These are phyloP conservation scores for Kitagawia praeruptora DNA, from an alignment of 129 eudicot species.

Conservation along the genomic window DNA sequence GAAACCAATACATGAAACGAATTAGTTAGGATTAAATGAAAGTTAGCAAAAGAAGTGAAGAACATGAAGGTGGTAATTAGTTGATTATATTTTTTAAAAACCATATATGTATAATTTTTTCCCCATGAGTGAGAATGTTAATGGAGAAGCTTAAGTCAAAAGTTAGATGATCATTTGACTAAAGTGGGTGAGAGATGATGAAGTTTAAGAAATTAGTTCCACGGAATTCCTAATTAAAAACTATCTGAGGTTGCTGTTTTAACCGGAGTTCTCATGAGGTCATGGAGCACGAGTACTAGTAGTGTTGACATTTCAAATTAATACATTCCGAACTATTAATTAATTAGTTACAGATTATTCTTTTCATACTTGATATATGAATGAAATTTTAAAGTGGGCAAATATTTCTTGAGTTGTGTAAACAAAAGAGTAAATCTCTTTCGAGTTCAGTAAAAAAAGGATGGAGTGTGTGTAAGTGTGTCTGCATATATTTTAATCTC, in stretches of 20 bases:
- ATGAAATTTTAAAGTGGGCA: background rate
- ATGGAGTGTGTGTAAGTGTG: background rate
- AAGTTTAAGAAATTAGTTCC: background rate
- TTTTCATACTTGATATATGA: background rate
- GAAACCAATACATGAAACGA: too few relatives aligned
- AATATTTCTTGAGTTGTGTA: background rate
- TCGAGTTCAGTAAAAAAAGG: background rate
- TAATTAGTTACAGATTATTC: background rate
- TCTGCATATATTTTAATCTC: background rate
- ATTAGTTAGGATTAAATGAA: too few relatives aligned
- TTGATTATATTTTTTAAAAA: too few relatives aligned
- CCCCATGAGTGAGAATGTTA: background rate
- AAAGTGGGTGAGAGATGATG: background rate
- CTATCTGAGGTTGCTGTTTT: background rate
- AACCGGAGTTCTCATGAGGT: background rate
- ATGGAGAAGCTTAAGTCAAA: background rate
- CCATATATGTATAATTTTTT: too few relatives aligned
- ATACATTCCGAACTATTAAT: background rate
- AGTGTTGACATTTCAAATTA: background rate
- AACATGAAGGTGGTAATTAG: too few relatives aligned
- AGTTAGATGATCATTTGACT: background rate
- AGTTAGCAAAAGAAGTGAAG: too few relatives aligned
- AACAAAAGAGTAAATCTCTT: background rate
- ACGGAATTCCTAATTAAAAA: background rate
- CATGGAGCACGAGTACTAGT: background rate